Evolutionary conservation across 2,329 filamentous ascomycete genomes (phyloP).

Genomic region (Alternaria rosae): DNA sequence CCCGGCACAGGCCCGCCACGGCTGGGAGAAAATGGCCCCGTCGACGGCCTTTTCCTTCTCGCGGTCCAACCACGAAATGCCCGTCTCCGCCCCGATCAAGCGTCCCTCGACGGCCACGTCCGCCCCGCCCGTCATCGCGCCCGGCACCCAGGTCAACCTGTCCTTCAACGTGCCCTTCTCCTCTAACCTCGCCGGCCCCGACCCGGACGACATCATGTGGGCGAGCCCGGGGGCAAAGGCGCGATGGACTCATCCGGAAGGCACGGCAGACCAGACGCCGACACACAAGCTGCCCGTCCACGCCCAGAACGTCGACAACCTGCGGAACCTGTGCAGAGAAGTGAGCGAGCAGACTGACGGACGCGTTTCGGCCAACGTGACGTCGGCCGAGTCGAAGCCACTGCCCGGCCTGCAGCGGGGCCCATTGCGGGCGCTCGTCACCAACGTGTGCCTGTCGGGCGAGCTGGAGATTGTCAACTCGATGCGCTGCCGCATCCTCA

Average conservation of each 20-base stretch:
- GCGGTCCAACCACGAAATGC: conserved; percentile 64
- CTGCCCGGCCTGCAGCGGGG: conserved; percentile 60
- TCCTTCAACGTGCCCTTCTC: conserved; percentile 98
- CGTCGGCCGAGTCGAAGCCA: conserved; percentile 77
- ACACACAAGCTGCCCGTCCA: conserved; percentile 93
- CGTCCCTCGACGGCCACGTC: conserved; percentile 59
- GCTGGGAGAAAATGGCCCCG: conserved; percentile 72
- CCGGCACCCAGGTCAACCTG: conserved; percentile 83
- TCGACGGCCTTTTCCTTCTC: conserved; percentile 68
- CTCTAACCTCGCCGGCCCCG: conserved; percentile 88
- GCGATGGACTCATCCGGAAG: conserved; percentile 92
- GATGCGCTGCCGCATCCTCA: conserved; percentile 87
- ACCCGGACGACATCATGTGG: conserved; percentile 93
- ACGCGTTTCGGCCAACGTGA: conserved; percentile 81
- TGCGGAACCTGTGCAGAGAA: conserved; percentile 81
- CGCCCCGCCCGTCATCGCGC: conserved; percentile 69
- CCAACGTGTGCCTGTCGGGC: conserved; percentile 90
- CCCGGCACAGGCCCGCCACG: conserved; percentile 70
- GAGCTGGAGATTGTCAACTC: conserved; percentile 87
- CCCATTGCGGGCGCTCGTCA: conserved; percentile 62
- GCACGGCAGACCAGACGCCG: conserved; percentile 81
- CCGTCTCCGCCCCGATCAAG: conserved; percentile 61
- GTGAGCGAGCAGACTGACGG: conserved; percentile 71
- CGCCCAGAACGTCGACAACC: conserved; percentile 79
- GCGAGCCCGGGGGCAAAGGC: conserved; percentile 86